Base-by-base conservation (phyloP, 2,329 filamentous ascomycete species). In the Aspergillus novofumigatus region DNA sequence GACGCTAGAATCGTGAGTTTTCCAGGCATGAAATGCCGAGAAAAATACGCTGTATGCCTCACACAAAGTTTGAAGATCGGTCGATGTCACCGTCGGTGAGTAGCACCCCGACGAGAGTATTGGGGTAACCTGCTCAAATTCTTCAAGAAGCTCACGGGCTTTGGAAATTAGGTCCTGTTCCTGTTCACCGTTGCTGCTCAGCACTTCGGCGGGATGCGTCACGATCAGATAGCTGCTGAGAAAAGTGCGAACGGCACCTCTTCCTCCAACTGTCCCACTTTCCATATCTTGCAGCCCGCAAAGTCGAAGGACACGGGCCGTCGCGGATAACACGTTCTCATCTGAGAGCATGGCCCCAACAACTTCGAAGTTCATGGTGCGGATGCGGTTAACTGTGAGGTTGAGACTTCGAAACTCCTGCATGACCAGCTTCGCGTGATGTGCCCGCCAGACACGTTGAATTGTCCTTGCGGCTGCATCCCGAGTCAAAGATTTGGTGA, bases 11-110 rank as follows among this genome's bases (percentile, higher is more conserved):
- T 88, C 85, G 60, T 85, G 81, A 11, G 84, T 77, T 67, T 86
- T 85, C 85, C 85, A 88, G 4, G 85, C 83, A 58, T 84, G 81
- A 65, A 88, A 87, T 11, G 84, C 84, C 8, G 82, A 81, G 48
- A 83, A 80, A 65, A 86, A 88, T 3, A 83, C 78, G 51, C 81
- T 78, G 63, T 86, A 83, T 5, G 81, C 75, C 61, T 86, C 79
- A 8, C 79, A 77, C 10, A 88, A 70, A 67, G 74, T 63, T 75
- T 68, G 81, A 70, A 66, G 78, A 70, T 60, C 76, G 63, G 69
- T 77, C 74, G 68, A 77, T 69, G 73, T 81, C 77, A 73, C 76
- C 17, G 63, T 58, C 35, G 69, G 67, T 17, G 69, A 69, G 57
- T 68, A 70, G 52, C 69, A 72, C 21, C 70, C 79, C 1, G 76